These are phyloP conservation scores for Sporobolomyces phaffii DNA, from an alignment of 768 basidiomycete species.

Conservation along the genomic window DNA sequence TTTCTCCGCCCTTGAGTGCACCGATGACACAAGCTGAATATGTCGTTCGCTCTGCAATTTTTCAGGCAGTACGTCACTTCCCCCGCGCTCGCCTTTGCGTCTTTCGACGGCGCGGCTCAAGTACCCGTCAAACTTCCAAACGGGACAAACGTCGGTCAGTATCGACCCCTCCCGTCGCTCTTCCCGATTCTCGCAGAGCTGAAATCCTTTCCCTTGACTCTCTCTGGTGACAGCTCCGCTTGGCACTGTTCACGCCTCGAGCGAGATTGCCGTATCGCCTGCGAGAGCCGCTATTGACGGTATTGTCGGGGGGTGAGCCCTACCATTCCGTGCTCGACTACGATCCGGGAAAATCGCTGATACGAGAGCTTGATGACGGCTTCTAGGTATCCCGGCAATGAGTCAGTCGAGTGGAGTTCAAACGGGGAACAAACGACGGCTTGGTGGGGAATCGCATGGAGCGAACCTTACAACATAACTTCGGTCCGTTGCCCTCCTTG, in stretches of 20 bases:
- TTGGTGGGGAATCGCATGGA: slow-evolving; percentile 16
- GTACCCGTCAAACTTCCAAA: slow-evolving; percentile 10
- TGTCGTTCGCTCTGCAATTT: too few relatives aligned
- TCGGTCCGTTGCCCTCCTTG: background rate
- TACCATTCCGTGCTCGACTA: background rate
- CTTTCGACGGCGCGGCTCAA: slow-evolving; percentile 12
- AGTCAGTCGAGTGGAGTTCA: slow-evolving; percentile 8
- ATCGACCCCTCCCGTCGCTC: background rate
- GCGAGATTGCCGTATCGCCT: background rate
- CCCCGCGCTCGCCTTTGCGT: slow-evolving; percentile 4
- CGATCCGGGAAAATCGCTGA: too few relatives aligned
- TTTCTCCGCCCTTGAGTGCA: too few relatives aligned
- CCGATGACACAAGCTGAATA: too few relatives aligned
- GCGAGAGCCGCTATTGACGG: slow-evolving; percentile 28
- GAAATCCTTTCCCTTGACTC: too few relatives aligned
- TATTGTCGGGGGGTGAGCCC: slow-evolving; percentile 12
- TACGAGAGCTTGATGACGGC: background rate
- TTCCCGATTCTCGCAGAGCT: too few relatives aligned
- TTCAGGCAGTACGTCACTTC: slow-evolving; percentile 34
- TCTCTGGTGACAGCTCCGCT: background rate
- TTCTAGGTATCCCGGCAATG: slow-evolving; percentile 24
- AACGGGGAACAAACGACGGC: slow-evolving; percentile 9
- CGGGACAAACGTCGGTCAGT: slow-evolving; percentile 15
- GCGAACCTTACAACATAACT: slow-evolving; percentile 12
- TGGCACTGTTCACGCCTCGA: slow-evolving; percentile 14